Base-by-base conservation (phyloP, 2,329 filamentous ascomycete species). In the Xylaria sp. region DNA sequence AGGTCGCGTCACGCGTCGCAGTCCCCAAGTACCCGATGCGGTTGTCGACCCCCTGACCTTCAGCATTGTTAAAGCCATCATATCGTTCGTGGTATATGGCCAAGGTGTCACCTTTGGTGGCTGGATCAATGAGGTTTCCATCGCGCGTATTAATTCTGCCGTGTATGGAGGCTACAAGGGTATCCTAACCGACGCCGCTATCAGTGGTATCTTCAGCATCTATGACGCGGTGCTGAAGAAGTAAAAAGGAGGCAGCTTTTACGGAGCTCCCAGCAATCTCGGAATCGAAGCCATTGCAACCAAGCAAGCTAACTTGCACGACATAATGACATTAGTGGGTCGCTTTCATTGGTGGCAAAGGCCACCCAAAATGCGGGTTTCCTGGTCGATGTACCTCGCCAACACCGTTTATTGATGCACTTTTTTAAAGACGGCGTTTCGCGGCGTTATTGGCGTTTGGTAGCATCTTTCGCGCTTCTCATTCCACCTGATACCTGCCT, bases 31-130 rank as follows among this genome's bases (percentile, higher is more conserved):
- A 53, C 78, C 81, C 45, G 86, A 88, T 71, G 89, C 90, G 71
- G 82, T 85, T 6, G 89, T 95, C 71, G 96, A 99, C 78, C 94
- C 94, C 4, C 83, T 98, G 77, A 92, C 91, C 25, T 99, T 97
- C 82, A 97, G 94, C 82, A 90, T 98, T 65, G 89, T 89, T 74
- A 97, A 97, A 83, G 94, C 91, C 0, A 78, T 98, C 63, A 80
- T 94, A 67, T 90, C 92, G 8, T 97, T 92, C 79, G 86, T 95
- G 39, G 90, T 97, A 20, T 97, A 94, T 77, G 88, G 86, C 10
- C 89, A 91, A 77, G 88, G 87, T 39, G 85, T 87, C 59, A 87
- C 85, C 56, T 86, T 91, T 64, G 83, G 86, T 56, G 90, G 91
- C 36, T 83, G 89, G 61, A 83, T 93, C 66, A 84, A 87, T 66